Base-by-base conservation (phyloP, 169 alveolate genomes). In the Plasmodium gonderi region DNA sequence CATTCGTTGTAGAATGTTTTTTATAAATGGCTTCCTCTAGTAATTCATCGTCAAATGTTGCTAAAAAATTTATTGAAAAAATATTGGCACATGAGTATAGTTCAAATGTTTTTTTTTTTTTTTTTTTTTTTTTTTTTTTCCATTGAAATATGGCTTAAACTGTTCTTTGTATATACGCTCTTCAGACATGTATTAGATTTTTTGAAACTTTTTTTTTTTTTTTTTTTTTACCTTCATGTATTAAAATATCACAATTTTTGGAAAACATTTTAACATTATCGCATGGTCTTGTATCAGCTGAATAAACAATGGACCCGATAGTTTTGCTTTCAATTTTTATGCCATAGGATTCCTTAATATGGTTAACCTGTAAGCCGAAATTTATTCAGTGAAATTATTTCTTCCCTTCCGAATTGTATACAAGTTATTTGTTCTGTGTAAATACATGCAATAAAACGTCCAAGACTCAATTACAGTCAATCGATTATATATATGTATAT, bases 241-340 rank as follows among this genome's bases (percentile, higher is more conserved):
- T 97, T 91, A 98, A 97, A 14, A 97, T 77, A 54, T 97, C 96
- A 38, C 98, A 96, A 67, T 95, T 91, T 91, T 85, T 94, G 20
- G 99, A 96, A 78, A 94, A 95, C 47, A 74, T 91, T 78, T 93
- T 96, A 54, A 97, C 94, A 85, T 94, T 95, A 65, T 91, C 94
- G 92, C 98, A 97, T 0, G 99, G 99, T 36, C 97, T 76, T 44
- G 99, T 97, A 91, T 98, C 99, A 36, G 99, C 99, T 47, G 99
- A 97, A 82, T 96, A 98, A 5, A 97, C 98, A 20, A 98, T 76
- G 54, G 96, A 95, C 45, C 96, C 96, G 44, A 91, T 82, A 20
- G 54, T 64, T 31, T 78, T 80, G 65, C 65, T 36, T 23, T 74
- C 87, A 5, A 91, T 36, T 60, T 94, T 90, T 6, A 95, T 82